phyloP scores from a whole-genome alignment of 2,329 filamentous ascomycete genomes.

The Onygenales sp. region DNA sequence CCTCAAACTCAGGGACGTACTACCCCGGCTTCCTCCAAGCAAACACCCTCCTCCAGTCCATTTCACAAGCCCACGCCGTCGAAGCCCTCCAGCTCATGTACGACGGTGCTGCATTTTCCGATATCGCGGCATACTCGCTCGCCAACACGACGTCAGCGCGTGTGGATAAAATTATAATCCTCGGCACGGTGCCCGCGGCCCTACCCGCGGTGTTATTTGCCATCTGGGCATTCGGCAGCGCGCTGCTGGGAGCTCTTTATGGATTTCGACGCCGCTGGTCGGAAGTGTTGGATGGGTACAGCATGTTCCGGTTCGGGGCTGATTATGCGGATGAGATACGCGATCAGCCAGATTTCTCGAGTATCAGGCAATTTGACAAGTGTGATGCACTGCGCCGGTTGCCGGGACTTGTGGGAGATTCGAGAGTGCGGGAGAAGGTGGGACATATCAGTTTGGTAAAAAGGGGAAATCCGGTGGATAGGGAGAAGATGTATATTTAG shows the following conservation, averaged over 20 bases:
- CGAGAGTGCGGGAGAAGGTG: neutral
- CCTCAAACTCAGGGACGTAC: too few relatives aligned
- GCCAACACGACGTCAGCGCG: neutral
- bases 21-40: neutral
- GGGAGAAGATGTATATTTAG: neutral
- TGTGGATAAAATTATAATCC: neutral
- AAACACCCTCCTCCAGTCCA: neutral
- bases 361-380: neutral
- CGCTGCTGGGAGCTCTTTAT: neutral
- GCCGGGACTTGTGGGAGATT: neutral
- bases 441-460: neutral
- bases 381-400: neutral
- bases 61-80: neutral
- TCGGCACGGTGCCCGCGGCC: neutral
- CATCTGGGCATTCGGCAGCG: neutral
- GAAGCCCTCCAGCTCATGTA: constrained; percentile 1
- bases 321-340: constrained; percentile 2
- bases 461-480: neutral
- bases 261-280: constrained; percentile 1
- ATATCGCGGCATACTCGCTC: neutral
- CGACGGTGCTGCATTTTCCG: neutral
- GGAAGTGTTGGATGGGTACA: constrained; percentile 6
- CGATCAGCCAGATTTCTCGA: neutral
- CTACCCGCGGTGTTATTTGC: neutral
- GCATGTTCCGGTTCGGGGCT: constrained; percentile 9